phyloP scores from a whole-genome alignment of 768 basidiomycete species.

The Hypsizygus marmoreus region DNA sequence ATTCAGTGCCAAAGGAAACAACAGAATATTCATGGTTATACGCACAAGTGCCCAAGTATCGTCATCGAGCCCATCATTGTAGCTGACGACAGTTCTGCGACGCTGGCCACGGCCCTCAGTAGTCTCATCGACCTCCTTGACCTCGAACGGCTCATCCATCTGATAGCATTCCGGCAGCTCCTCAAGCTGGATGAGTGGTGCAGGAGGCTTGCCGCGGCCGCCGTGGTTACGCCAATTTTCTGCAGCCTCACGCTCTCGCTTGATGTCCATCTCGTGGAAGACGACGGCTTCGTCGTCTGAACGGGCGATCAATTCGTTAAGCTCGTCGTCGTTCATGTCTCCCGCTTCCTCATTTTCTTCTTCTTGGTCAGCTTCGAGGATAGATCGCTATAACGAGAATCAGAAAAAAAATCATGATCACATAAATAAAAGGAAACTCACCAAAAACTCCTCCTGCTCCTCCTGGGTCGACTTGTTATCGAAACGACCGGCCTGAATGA shows the following conservation, averaged over 20 bases:
- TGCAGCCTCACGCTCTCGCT: conserved; percentile 69
- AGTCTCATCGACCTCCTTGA: conserved; percentile 58
- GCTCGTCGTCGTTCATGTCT: conserved; percentile 92
- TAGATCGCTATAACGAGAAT: conserved; percentile 63
- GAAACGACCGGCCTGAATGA: conserved; percentile 98
- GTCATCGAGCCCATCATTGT: conserved; percentile 92
- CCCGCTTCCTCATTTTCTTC: conserved; percentile 89
- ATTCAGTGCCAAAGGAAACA: conserved; percentile 5
- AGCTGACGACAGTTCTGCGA: conserved; percentile 80
- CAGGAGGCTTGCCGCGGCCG: conserved; percentile 76
- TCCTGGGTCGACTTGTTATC: conserved; percentile 98
- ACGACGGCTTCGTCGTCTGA: conserved; percentile 73
- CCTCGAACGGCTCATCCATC: conserved; percentile 77
- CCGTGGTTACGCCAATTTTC: conserved; percentile 73
- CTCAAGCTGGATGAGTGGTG: conserved; percentile 76
- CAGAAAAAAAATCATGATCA: conserved; percentile 12
- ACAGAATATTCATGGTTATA: conserved; percentile 12
- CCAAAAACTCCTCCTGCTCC: conserved; percentile 95
- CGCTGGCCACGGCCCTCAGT: conserved; percentile 86
- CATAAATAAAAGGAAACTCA: conserved; percentile 37
- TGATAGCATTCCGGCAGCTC: conserved; percentile 94
- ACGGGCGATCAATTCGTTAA: conserved; percentile 91
- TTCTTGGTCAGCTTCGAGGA: conserved; percentile 88
- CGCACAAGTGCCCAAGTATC: conserved; percentile 89
- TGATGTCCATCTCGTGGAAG: conserved; percentile 82